phyloP scores from a whole-genome alignment of 2,329 filamentous ascomycete species.

The Rhynchosporium graminicola region DNA sequence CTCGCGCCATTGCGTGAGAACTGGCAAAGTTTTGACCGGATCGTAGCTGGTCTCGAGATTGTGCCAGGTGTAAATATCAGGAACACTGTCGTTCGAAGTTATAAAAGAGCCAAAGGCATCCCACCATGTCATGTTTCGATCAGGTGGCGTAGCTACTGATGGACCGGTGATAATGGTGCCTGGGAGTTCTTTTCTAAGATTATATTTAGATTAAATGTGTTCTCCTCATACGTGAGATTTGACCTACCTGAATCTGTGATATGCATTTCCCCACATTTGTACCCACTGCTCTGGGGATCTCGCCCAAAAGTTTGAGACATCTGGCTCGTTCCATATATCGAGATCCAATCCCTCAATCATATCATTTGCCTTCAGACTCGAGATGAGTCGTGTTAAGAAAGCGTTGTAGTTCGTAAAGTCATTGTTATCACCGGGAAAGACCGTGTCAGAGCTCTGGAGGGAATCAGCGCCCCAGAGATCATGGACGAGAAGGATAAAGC shows the following conservation, averaged over 20 bases:
- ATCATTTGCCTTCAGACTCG: conserved; percentile 42
- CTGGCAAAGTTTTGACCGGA: conserved; percentile 1
- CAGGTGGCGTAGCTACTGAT: background rate
- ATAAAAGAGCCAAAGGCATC: conserved; percentile 42
- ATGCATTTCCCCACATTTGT: conserved; percentile 42
- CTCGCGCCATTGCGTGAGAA: conserved; percentile 28
- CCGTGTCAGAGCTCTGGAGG: conserved; percentile 39
- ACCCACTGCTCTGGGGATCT: conserved; percentile 45
- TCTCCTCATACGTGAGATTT: background rate
- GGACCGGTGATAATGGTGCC: background rate
- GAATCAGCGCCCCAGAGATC: conserved; percentile 50
- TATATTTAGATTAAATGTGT: background rate
- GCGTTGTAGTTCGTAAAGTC: conserved; percentile 48
- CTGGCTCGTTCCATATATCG: conserved; percentile 58
- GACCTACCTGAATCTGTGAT: conserved; percentile 21
- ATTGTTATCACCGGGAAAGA: conserved; percentile 50
- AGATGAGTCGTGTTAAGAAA: conserved; percentile 44
- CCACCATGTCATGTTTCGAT: conserved; percentile 43
- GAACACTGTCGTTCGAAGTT: conserved; percentile 42
- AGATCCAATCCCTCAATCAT: conserved; percentile 44
- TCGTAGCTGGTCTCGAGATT: conserved; percentile 43
- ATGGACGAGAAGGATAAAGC: conserved; percentile 47
- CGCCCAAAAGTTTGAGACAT: conserved; percentile 42
- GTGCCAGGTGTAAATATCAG: conserved; percentile 47
- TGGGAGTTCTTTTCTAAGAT: background rate